Percentiles rank a stretch among this genome's conserved stretches.
Evolutionary conservation across 306 rosid species (phyloP).

Genomic region (Casuarina cunninghamiana): DNA sequence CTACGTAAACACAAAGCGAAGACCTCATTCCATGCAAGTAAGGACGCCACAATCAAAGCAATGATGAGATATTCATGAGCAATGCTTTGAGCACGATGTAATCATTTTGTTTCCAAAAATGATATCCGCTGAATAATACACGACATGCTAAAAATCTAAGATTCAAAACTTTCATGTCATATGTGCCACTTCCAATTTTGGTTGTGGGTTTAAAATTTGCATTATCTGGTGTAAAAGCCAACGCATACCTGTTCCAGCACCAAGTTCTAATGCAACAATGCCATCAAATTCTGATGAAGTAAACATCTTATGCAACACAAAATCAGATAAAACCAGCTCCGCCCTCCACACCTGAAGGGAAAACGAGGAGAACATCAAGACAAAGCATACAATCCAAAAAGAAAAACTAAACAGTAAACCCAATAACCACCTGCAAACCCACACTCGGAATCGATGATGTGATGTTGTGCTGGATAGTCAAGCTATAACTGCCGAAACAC

Average conservation of each 20-base stretch:
- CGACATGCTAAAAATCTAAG: not conserved
- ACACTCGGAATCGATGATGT: constrained; percentile 81
- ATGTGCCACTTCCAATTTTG: not conserved
- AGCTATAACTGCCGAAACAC: constrained; percentile 20
- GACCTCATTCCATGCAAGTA: not conserved
- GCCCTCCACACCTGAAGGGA: constrained; percentile 78
- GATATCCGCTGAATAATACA: not conserved
- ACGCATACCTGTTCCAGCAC: constrained; percentile 79
- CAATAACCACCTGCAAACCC: constrained; percentile 73
- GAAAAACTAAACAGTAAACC: constrained; percentile 13
- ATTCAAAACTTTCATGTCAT: not conserved
- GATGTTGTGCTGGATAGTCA: constrained; percentile 71
- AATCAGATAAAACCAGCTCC: constrained; percentile 74
- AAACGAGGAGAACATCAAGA: not conserved
- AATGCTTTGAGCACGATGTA: not conserved
- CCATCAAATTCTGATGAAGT: constrained; percentile 67
- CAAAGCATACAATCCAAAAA: not conserved
- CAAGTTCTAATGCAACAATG: constrained; percentile 68
- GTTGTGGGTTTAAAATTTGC: not conserved
- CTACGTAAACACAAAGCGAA: not conserved
- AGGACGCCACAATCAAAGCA: not conserved
- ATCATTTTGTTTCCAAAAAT: not conserved
- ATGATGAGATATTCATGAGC: not conserved
- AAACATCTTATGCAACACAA: constrained; percentile 60
- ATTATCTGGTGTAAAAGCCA: not conserved